These are phyloP conservation scores for Microcyclosporella mali DNA, from an alignment of 2,329 filamentous ascomycete species.

Conservation along the genomic window DNA sequence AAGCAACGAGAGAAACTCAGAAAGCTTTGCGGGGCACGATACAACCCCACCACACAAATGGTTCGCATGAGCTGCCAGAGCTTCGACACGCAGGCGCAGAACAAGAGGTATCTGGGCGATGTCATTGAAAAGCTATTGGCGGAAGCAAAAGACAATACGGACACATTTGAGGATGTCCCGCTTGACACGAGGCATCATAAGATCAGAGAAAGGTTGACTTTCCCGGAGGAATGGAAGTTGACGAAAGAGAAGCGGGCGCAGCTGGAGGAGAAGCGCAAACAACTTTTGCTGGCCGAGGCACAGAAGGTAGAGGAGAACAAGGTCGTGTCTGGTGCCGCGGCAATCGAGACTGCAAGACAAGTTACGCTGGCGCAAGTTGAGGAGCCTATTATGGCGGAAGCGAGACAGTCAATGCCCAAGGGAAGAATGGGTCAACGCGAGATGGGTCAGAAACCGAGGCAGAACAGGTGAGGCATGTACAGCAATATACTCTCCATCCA, in stretches of 20 bases:
- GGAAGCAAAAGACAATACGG: slow-evolving; percentile 66
- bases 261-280: slow-evolving; percentile 56
- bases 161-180: slow-evolving; percentile 83
- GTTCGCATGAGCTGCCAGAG: slow-evolving; percentile 83
- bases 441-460: slow-evolving; percentile 22
- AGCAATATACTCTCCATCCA: neutral
- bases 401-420: slow-evolving; percentile 21
- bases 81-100: slow-evolving; percentile 83
- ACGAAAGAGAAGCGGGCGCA: slow-evolving; percentile 61
- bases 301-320: slow-evolving; percentile 47
- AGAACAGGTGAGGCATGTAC: neutral
- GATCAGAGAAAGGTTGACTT: slow-evolving; percentile 50
- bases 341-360: slow-evolving; percentile 26
- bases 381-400: slow-evolving; percentile 29
- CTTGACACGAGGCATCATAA: slow-evolving; percentile 82
- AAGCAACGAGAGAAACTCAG: slow-evolving; percentile 71
- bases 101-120: slow-evolving; percentile 89
- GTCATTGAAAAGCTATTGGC: slow-evolving; percentile 65
- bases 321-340: slow-evolving; percentile 23
- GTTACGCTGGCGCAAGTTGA: slow-evolving; percentile 21
- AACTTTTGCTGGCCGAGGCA: slow-evolving; percentile 50
- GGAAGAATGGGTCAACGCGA: slow-evolving; percentile 30
- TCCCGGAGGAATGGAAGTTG: slow-evolving; percentile 79
- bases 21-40: slow-evolving; percentile 79
- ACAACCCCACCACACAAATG: slow-evolving; percentile 75